Percentiles rank a stretch among this genome's conserved stretches.
Evolutionary conservation across 148 eudicot species (phyloP).

Genomic region (Rhododendron vialii): DNA sequence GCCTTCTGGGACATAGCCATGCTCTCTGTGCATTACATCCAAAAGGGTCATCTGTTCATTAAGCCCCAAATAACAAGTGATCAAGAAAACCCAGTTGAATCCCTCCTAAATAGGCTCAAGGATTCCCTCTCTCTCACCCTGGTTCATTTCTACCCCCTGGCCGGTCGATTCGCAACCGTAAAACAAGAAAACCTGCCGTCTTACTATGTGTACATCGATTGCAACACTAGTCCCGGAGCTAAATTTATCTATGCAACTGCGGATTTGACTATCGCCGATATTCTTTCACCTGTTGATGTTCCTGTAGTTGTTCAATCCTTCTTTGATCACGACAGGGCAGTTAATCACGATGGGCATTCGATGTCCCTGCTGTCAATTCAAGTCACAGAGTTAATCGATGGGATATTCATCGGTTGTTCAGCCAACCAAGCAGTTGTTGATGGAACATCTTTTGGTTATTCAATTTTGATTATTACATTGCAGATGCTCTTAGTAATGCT

Average conservation of each 20-base stretch:
- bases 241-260: slow-evolving; percentile 21
- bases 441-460: too few relatives aligned
- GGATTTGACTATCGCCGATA: slow-evolving; percentile 3
- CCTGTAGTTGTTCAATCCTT: slow-evolving; percentile 21
- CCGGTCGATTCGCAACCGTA: too few relatives aligned
- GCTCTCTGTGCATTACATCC: too few relatives aligned
- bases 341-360: slow-evolving; percentile 24
- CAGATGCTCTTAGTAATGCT: too few relatives aligned
- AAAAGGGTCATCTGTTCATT: too few relatives aligned
- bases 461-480: too few relatives aligned
- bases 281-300: slow-evolving; percentile 18
- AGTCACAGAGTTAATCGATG: slow-evolving; percentile 26
- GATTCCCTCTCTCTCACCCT: too few relatives aligned
- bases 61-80: too few relatives aligned
- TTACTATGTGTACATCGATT: slow-evolving; percentile 12
- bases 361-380: slow-evolving; percentile 20
- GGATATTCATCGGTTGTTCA: slow-evolving; percentile 25
- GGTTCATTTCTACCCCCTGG: too few relatives aligned
- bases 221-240: slow-evolving; percentile 21
- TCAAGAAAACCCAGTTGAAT: too few relatives aligned
- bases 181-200: neutral
- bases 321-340: slow-evolving; percentile 19
- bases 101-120: too few relatives aligned
- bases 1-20: too few relatives aligned
- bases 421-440: neutral